Conservation (phyloP, 768 basidiomycete species). For the Inosperma sp. region DNA sequence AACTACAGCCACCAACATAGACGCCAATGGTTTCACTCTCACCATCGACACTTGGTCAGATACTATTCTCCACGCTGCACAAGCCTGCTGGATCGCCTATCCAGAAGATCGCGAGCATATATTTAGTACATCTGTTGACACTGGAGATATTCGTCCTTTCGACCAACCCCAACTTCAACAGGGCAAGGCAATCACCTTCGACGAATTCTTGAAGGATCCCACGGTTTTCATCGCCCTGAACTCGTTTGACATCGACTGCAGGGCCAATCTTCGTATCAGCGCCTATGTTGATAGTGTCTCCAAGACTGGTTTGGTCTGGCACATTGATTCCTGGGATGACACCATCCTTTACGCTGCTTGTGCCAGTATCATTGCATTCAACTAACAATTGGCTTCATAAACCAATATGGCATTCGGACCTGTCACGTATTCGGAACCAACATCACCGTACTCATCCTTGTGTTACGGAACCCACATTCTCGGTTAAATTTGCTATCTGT, state of each 20-base stretch:
- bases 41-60: background rate
- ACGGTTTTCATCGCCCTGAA: background rate
- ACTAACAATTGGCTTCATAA: background rate
- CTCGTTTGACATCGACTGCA: background rate
- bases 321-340: background rate
- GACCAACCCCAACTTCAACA: background rate
- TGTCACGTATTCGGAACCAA: too few species aligned
- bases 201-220: background rate
- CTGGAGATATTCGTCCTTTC: background rate
- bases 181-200: background rate
- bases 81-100: constrained; percentile 1
- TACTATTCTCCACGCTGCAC: background rate
- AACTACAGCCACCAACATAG: background rate
- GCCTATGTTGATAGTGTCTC: background rate
- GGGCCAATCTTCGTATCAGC: background rate
- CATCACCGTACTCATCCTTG: too few species aligned
- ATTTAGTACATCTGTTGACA: background rate
- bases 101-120: constrained; percentile 4
- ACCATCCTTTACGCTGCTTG: background rate
- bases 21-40: background rate
- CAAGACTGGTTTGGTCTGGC: constrained; percentile 2
- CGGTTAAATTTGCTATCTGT: too few species aligned
- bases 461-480: too few species aligned
- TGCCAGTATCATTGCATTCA: constrained; percentile 5
- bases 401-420: too few species aligned